Percentiles rank a stretch among this genome's conserved stretches.
Evolutionary conservation across 805 yeast genomes (phyloP).

Genomic region (Wickerhamomyces silvicola): DNA sequence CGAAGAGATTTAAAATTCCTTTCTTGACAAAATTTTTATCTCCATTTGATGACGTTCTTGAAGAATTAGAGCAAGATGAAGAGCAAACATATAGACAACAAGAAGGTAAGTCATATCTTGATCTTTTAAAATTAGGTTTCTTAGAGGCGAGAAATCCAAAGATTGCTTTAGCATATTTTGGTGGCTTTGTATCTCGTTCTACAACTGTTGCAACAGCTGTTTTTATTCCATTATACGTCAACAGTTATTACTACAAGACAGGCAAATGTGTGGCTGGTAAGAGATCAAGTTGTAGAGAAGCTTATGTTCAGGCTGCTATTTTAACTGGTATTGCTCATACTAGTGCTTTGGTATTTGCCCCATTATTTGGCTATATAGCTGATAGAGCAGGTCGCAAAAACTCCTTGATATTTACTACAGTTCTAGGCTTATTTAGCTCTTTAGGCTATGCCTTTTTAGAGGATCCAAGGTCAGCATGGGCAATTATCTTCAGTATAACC

Average conservation of each 20-base stretch:
- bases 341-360: slow-evolving; percentile 52
- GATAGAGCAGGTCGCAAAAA: slow-evolving; percentile 38
- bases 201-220: slow-evolving; percentile 52
- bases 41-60: slow-evolving; percentile 27
- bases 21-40: slow-evolving; percentile 16
- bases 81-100: slow-evolving; percentile 8
- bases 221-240: slow-evolving; percentile 59
- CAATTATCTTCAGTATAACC: slow-evolving; percentile 33
- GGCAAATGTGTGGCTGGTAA: slow-evolving; percentile 41
- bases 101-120: slow-evolving; percentile 26
- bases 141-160: slow-evolving; percentile 39
- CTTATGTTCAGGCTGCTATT: slow-evolving; percentile 59
- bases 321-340: slow-evolving; percentile 63
- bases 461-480: slow-evolving; percentile 29
- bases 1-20: slow-evolving; percentile 25
- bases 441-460: slow-evolving; percentile 27
- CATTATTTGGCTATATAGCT: slow-evolving; percentile 54
- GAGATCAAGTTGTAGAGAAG: slow-evolving; percentile 48
- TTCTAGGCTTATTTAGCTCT: slow-evolving; percentile 39
- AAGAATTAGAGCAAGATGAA: slow-evolving; percentile 25
- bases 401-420: slow-evolving; percentile 32
- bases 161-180: slow-evolving; percentile 50
- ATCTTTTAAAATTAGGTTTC: slow-evolving; percentile 42
- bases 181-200: slow-evolving; percentile 58
- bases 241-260: slow-evolving; percentile 42